Conservation (phyloP, 1,139 yeast genomes). For the Sugiyamaella paludigena region DNA sequence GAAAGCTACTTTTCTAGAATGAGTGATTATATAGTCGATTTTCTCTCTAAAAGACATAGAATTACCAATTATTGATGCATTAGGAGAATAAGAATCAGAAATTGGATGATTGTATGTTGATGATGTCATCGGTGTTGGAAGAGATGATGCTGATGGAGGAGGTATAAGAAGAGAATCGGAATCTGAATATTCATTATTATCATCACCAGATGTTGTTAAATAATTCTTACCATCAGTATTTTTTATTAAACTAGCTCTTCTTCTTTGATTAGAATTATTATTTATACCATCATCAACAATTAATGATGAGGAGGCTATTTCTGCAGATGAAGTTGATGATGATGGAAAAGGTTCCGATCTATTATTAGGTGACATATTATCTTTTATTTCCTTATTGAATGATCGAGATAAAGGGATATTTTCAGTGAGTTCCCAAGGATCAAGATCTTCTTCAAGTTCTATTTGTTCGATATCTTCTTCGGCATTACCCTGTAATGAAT, state of each 20-base stretch:
- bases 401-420: not conserved
- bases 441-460: not conserved
- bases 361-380: not conserved
- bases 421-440: not conserved
- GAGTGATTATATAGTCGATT: conserved; percentile 18
- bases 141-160: no score
- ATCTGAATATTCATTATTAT: no score
- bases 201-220: no score
- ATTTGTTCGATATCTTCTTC: not conserved
- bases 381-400: not conserved
- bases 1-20: conserved; percentile 19
- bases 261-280: no score
- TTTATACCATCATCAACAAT: not conserved
- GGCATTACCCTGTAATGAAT: no score
- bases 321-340: not conserved
- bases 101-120: no score
- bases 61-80: not conserved
- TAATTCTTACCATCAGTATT: no score
- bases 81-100: not conserved
- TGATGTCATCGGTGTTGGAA: no score
- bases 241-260: no score
- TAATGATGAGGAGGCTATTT: not conserved
- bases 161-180: no score
- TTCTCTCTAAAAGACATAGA: conserved; percentile 18
- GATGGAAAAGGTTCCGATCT: not conserved